phyloP scores from a whole-genome alignment of 108 stramenopile species.

The Fragilariopsis cylindrus region DNA sequence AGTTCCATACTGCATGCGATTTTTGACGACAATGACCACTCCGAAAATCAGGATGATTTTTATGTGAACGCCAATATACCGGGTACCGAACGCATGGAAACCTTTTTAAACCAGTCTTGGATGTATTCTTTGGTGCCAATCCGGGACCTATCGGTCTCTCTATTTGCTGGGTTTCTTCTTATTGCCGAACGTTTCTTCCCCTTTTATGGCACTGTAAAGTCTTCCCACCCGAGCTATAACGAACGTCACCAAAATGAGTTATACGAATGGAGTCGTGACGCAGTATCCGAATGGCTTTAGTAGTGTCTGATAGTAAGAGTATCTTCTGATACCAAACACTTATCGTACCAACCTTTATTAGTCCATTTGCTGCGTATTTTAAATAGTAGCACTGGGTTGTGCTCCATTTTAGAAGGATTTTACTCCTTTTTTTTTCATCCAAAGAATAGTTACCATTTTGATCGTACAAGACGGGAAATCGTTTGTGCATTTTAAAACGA shows the following conservation, averaged over 20 bases:
- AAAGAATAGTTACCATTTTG: too few species aligned
- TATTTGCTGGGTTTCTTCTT: background rate
- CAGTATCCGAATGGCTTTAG: constrained; percentile 27
- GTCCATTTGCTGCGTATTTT: too few species aligned
- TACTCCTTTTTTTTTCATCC: too few species aligned
- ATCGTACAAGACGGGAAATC: too few species aligned
- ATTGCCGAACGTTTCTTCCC: background rate
- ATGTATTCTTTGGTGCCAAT: background rate
- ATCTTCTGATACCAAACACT: too few species aligned
- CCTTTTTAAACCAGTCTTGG: constrained; percentile 16
- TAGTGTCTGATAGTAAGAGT: background rate
- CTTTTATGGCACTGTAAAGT: constrained; percentile 16
- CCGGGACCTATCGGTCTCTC: background rate
- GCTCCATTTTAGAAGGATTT: too few species aligned
- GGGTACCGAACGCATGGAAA: background rate
- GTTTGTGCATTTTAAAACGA: too few species aligned
- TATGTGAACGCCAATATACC: constrained; percentile 21
- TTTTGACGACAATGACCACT: constrained; percentile 16
- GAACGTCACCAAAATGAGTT: constrained; percentile 34
- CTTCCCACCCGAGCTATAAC: constrained; percentile 40
- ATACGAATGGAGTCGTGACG: constrained; percentile 48
- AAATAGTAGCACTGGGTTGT: too few species aligned
- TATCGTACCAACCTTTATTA: too few species aligned
- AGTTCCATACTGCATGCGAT: constrained; percentile 41
- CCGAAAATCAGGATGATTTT: constrained; percentile 19